Conservation (phyloP, 257 asterid species). For the Solanum raphanifolium region DNA sequence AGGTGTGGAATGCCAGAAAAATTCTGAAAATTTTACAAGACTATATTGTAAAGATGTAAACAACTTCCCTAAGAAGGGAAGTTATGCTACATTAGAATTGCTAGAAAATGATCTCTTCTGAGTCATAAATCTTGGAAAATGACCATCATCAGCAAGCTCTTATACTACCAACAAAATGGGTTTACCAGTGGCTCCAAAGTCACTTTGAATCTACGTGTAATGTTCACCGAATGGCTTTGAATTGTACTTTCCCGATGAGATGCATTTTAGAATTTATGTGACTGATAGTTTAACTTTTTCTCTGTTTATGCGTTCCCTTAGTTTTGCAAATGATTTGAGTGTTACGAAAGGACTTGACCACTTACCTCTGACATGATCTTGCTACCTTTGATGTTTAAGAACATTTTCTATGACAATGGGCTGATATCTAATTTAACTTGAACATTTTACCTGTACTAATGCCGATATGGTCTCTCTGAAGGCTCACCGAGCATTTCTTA, state of each 20-base stretch:
- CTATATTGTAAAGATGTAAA: background rate
- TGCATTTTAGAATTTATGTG: background rate
- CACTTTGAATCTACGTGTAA: background rate
- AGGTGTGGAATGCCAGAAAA: background rate
- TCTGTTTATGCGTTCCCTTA: background rate
- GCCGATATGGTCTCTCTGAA: conserved; percentile 3
- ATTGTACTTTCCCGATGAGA: background rate
- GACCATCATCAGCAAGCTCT: background rate
- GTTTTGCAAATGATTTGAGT: background rate
- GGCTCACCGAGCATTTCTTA: conserved; percentile 22
- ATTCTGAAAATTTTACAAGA: background rate
- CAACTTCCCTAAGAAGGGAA: background rate
- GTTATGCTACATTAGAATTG: background rate
- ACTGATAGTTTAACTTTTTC: background rate
- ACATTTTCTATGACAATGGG: background rate
- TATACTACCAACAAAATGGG: background rate
- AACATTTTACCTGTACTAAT: background rate
- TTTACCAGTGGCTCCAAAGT: background rate
- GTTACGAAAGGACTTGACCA: background rate
- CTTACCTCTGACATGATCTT: background rate
- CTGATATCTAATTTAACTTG: background rate
- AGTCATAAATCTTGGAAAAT: background rate
- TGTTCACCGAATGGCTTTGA: background rate
- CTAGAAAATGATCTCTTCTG: background rate
- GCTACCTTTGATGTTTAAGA: background rate